Evolutionary conservation across 1,284 basidiomycete species (phyloP), one percentile per base, ranked within the genome.

Genomic region (Sporisorium graminicola): DNA sequence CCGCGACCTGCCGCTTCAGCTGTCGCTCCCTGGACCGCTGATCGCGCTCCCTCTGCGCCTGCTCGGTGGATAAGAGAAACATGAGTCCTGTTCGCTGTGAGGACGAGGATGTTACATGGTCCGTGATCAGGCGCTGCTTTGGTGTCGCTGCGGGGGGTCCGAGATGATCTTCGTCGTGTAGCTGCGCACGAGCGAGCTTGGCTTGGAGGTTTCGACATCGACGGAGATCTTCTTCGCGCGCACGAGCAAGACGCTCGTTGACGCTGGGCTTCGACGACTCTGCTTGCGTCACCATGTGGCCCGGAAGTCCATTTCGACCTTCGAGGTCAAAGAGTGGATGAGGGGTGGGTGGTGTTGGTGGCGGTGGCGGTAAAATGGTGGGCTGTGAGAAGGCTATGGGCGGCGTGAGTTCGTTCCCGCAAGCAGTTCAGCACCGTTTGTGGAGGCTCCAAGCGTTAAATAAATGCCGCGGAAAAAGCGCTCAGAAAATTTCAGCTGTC

Each of bases 1-100:
- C 76, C 4, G 76, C 76, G 9, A 78, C 72, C 43, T 74, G 72
- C 3, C 73, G 51, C 29, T 72, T 65, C 8, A 78, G 43, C 35
- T 65, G 68, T 5, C 65, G 33, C 13, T 63, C 55, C 9, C 65
- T 55, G 4, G 53, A 40, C 5, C 63, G 40, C 27, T 73, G 54
- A 7, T 75, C 57, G 13, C 65, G 50, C 33, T 78, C 76, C 26
- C 54, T 37, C 40, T 60, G 54, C 6, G 61, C 69, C 18, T 53
- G 68, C 24, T 66, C 50, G 2, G 65, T 76, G 2, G 65, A 58
- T 0, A 68, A 65, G 8, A 75, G 58, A 26, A 58, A 72, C 49
- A 73, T 51, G 18, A 74, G 49, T 3, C 71, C 76, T 2, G 66
- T 60, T n/a, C 74, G 40, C 10, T n/a, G n/a, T n/a, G 71, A 74